Percentiles rank a stretch among this genome's conserved stretches.
Evolutionary conservation across 1,284 basidiomycete genomes (phyloP).

Genomic region (Papiliotrema terrestris): DNA sequence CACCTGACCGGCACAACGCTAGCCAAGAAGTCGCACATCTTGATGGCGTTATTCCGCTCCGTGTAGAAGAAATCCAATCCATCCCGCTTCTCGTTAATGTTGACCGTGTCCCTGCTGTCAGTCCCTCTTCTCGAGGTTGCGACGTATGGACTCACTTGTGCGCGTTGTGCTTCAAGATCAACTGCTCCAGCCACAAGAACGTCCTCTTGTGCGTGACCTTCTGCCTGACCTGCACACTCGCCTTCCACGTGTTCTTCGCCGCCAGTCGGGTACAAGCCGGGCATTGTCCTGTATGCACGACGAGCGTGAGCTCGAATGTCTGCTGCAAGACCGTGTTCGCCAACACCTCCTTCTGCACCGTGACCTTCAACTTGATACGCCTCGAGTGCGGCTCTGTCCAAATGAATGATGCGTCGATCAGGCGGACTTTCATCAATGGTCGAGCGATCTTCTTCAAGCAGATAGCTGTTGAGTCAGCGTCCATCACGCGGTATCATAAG

Average conservation of each 20-base stretch:
- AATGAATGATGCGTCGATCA: slow-evolving; percentile 96
- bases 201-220: slow-evolving; percentile 98
- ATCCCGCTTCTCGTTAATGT: slow-evolving; percentile 87
- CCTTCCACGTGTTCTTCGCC: slow-evolving; percentile 98
- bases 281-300: slow-evolving; percentile 95
- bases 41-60: slow-evolving; percentile 83
- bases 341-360: slow-evolving; percentile 97
- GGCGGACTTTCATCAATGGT: slow-evolving; percentile 78
- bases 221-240: slow-evolving; percentile 93
- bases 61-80: slow-evolving; percentile 97
- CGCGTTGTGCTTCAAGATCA: slow-evolving; percentile 93
- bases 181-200: slow-evolving; percentile 95
- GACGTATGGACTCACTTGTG: slow-evolving; percentile 60
- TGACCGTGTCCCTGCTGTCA: slow-evolving; percentile 79
- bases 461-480: slow-evolving; percentile 53
- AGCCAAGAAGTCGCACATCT: slow-evolving; percentile 94
- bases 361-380: slow-evolving; percentile 85
- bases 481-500: neutral
- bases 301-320: slow-evolving; percentile 93
- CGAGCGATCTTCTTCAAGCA: slow-evolving; percentile 94
- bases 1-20: slow-evolving; percentile 84
- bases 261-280: slow-evolving; percentile 89
- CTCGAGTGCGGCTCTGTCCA: slow-evolving; percentile 99
- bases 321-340: slow-evolving; percentile 95
- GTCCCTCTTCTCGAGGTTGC: neutral